phyloP scores from a whole-genome alignment of 768 basidiomycete species.

The Boletus fagicola region DNA sequence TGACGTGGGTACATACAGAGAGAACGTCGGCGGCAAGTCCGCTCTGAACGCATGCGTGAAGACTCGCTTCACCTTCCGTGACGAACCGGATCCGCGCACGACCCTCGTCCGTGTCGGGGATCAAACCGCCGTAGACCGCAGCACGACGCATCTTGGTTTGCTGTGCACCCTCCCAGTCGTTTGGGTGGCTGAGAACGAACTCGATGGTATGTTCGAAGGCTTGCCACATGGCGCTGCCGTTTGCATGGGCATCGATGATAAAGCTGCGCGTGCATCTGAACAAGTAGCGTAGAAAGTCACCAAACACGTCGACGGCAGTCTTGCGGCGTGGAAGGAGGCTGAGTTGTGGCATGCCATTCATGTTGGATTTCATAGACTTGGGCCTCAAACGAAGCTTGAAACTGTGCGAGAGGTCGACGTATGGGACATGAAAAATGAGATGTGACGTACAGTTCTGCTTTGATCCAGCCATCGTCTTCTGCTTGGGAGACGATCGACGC shows the following conservation, averaged over 20 bases:
- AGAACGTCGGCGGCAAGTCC: constrained; percentile 77
- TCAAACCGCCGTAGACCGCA: constrained; percentile 67
- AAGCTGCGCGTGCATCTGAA: constrained; percentile 72
- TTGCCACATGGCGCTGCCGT: constrained; percentile 66
- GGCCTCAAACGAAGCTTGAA: constrained; percentile 82
- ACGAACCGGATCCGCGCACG: constrained; percentile 75
- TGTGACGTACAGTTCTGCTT: constrained; percentile 65
- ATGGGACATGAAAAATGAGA: constrained; percentile 1
- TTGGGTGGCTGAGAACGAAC: constrained; percentile 76
- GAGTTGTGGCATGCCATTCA: constrained; percentile 84
- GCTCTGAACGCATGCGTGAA: constrained; percentile 77
- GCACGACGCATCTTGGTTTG: constrained; percentile 77
- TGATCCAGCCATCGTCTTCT: constrained; percentile 77
- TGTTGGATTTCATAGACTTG: constrained; percentile 73
- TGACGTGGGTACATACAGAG: constrained; percentile 44
- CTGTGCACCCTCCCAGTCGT: constrained; percentile 77
- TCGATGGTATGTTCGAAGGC: constrained; percentile 67
- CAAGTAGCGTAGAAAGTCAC: constrained; percentile 74
- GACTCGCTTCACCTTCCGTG: constrained; percentile 80
- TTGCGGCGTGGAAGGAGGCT: constrained; percentile 65
- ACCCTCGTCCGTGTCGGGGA: constrained; percentile 72
- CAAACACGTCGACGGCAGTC: constrained; percentile 71
- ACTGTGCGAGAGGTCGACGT: constrained; percentile 33
- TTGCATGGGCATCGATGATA: constrained; percentile 79
- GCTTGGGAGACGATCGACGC: constrained; percentile 57